A percentile compares a stretch with the other conserved stretches of the same genome.
Evolutionary conservation across 768 basidiomycete genomes (phyloP).

Genomic region (Kwoniella botswanensis): DNA sequence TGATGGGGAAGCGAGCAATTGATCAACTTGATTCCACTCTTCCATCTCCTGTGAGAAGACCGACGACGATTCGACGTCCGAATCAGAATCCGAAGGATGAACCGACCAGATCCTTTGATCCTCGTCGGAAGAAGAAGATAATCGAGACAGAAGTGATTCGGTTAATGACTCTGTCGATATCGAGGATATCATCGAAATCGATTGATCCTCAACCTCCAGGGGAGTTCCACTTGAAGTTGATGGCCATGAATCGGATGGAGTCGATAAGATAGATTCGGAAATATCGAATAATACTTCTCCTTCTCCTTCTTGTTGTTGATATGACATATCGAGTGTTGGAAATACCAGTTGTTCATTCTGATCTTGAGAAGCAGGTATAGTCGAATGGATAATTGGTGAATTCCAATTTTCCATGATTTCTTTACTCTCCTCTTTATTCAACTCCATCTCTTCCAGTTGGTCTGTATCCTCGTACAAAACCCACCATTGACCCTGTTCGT

Average conservation of each 20-base stretch:
- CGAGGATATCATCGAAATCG: constrained; percentile 8
- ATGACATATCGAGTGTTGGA: constrained; percentile 30
- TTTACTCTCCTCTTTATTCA: constrained; percentile 28
- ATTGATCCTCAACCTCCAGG: neutral
- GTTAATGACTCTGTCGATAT: constrained; percentile 22
- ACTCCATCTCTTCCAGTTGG: constrained; percentile 9
- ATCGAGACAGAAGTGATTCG: constrained; percentile 30
- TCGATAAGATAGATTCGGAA: constrained; percentile 3
- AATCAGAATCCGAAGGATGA: constrained; percentile 34
- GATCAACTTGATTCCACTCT: constrained; percentile 25
- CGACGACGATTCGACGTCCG: constrained; percentile 41
- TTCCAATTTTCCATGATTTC: constrained; percentile 44
- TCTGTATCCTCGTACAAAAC: constrained; percentile 20
- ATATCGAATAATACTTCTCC: constrained; percentile 22
- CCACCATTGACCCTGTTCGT: constrained; percentile 39
- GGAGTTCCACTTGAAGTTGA: constrained; percentile 14
- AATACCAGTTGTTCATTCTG: constrained; percentile 20
- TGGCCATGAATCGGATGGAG: constrained; percentile 21
- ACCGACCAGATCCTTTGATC: constrained; percentile 32
- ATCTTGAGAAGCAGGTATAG: neutral
- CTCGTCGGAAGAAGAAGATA: neutral
- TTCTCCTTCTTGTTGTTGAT: neutral
- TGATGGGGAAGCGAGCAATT: neutral
- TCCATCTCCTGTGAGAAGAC: constrained; percentile 9
- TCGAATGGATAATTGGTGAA: neutral